Base-by-base conservation (phyloP, 78 protist species). In the Cavenderia fasciculata region DNA sequence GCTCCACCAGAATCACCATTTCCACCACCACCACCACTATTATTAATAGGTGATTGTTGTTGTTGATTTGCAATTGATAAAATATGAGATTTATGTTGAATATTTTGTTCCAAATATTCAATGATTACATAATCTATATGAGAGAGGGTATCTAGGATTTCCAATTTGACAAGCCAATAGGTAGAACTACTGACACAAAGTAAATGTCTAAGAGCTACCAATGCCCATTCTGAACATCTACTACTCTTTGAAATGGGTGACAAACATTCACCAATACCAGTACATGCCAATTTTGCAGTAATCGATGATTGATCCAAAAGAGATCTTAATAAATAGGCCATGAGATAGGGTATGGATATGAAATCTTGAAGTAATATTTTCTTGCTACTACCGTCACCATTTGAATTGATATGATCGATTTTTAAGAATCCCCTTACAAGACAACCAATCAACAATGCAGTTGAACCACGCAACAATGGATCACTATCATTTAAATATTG, bases 181-280 rank as follows among this genome's bases (percentile, higher is more conserved):
- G 90, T 82, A 12, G 90, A 82, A 21, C 69, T 52, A 54, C 78
- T 68, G 25, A 82, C 78, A 68, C 90, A 82, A 6, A 82, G 59
- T 4, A 82, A 21, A 43, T 82, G 90, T 27, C 90, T 31, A 7
- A 82, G 66, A 5, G 78, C 61, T 4, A 82, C 78, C 16, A 82
- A 33, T n/a, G 90, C 69, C 90, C 90, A 82, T 19, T 82, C 90
- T 6, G 73, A 57, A 27, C n/a, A 68, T 19, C 40, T 29, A 6
- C 54, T 31, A 18, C 59, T 43, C 33, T 62, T 51, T 44, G 72
- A 68, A 23, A 82, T 57, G 25, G 51, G 65, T 29, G 73, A 78
- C 14, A 82, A 23, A 68, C 90, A 82, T 51, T 82, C 90, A 11
- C 90, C 76, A 41, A 82, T 69, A 82, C 90, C 90, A 34, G 90